phyloP scores from a whole-genome alignment of 345 rosid genomes.

The Eucalyptus sideroxylon region DNA sequence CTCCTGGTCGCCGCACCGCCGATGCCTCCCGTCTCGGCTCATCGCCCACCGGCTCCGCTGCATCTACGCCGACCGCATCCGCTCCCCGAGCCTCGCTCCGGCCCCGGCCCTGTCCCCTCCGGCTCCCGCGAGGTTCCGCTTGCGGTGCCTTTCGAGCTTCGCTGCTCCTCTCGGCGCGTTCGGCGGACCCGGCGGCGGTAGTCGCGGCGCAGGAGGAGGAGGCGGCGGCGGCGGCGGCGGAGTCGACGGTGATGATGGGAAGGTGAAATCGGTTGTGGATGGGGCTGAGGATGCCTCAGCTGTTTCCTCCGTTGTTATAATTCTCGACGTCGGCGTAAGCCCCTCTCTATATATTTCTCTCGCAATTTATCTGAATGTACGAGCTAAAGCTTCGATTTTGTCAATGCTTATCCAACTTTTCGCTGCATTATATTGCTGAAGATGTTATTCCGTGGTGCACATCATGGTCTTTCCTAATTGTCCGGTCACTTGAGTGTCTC shows the following conservation, averaged over 20 bases:
- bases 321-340: conserved; percentile 91
- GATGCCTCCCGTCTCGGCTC: neutral
- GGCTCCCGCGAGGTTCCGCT: neutral
- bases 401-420: neutral
- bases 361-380: neutral
- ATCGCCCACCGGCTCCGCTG: conserved; percentile 11
- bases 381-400: neutral
- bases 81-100: neutral
- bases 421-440: neutral
- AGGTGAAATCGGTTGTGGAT: conserved; percentile 33
- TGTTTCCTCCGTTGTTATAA: conserved; percentile 52
- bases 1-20: neutral
- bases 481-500: neutral
- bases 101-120: neutral
- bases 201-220: conserved; percentile 13
- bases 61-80: conserved; percentile 17
- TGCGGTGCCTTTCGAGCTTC: conserved; percentile 37
- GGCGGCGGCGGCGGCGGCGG: conserved; percentile 29
- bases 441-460: neutral
- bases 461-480: neutral
- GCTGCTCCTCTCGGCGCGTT: conserved; percentile 35
- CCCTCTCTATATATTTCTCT: too few relatives aligned
- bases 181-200: conserved; percentile 22
- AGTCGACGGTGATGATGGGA: conserved; percentile 43
- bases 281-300: conserved; percentile 29